Evolutionary conservation across 2,329 filamentous ascomycete genomes (phyloP).

Genomic region (Xylariaceae sp.): DNA sequence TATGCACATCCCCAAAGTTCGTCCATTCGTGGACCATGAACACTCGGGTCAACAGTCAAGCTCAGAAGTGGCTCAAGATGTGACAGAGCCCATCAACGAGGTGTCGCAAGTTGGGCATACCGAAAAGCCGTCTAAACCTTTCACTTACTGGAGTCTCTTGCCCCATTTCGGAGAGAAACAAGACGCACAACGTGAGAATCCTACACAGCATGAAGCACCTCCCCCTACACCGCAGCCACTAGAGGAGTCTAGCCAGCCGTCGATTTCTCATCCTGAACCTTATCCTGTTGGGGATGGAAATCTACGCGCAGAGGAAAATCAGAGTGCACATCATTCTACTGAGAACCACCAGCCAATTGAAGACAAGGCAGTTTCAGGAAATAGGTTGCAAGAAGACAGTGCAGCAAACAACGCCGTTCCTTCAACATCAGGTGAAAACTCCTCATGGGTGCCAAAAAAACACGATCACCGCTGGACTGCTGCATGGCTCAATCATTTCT

Average conservation of each 20-base stretch:
- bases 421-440: not conserved
- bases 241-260: no score
- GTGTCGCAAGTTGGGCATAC: not conserved
- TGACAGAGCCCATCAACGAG: slow-evolving; percentile 4
- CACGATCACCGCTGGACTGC: slow-evolving; percentile 15
- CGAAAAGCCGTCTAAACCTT: slow-evolving; percentile 11
- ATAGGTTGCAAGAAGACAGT: no score
- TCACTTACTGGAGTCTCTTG: slow-evolving; percentile 26
- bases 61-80: slow-evolving; percentile 10
- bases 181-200: not conserved
- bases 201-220: not conserved
- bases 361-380: no score
- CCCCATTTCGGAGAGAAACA: slow-evolving; percentile 15
- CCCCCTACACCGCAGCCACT: not conserved
- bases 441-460: not conserved
- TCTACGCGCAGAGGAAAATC: no score
- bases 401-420: no score
- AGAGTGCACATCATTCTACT: no score
- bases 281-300: no score
- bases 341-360: no score
- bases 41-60: slow-evolving; percentile 1
- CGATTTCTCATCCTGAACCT: no score
- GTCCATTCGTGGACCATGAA: slow-evolving; percentile 10
- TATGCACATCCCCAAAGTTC: slow-evolving; percentile 16
- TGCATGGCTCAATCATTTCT: slow-evolving; percentile 27